phyloP scores from a whole-genome alignment of 2,329 filamentous ascomycete genomes.

The Sarocladiaceae sp. region DNA sequence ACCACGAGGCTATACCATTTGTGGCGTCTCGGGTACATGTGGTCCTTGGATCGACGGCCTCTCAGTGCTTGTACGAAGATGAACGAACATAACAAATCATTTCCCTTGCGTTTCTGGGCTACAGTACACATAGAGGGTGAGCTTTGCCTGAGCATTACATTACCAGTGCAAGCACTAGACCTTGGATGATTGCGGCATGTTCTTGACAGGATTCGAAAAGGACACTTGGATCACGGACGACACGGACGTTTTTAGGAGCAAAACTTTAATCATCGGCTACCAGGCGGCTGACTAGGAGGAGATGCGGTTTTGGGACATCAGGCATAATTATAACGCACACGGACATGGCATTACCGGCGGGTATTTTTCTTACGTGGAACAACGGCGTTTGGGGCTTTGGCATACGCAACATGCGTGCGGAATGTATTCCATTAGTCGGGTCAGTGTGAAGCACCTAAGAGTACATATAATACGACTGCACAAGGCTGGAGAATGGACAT shows the following conservation, averaged over 20 bases:
- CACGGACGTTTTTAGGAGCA: no score
- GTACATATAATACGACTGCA: background rate
- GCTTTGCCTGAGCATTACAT: slow-evolving; percentile 1
- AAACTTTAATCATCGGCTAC: no score
- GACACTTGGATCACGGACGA: slow-evolving; percentile 1
- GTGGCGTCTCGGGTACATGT: slow-evolving; percentile 79
- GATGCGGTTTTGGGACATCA: no score
- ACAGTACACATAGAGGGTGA: background rate
- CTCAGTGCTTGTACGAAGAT: slow-evolving; percentile 61
- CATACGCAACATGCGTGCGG: background rate
- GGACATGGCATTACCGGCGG: background rate
- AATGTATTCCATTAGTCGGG: background rate
- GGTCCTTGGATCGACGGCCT: slow-evolving; percentile 82
- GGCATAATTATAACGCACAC: background rate
- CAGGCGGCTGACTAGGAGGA: no score
- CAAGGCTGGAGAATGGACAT: background rate
- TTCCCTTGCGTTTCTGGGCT: slow-evolving; percentile 1
- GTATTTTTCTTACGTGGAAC: background rate
- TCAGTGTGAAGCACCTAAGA: background rate
- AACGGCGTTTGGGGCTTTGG: background rate
- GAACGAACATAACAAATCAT: slow-evolving; percentile 10
- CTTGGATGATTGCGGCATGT: background rate
- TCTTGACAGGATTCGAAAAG: background rate
- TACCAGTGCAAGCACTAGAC: no score
- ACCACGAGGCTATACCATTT: slow-evolving; percentile 82